Base-by-base conservation (phyloP, 768 basidiomycete species). In the Lentinus tigrinus region DNA sequence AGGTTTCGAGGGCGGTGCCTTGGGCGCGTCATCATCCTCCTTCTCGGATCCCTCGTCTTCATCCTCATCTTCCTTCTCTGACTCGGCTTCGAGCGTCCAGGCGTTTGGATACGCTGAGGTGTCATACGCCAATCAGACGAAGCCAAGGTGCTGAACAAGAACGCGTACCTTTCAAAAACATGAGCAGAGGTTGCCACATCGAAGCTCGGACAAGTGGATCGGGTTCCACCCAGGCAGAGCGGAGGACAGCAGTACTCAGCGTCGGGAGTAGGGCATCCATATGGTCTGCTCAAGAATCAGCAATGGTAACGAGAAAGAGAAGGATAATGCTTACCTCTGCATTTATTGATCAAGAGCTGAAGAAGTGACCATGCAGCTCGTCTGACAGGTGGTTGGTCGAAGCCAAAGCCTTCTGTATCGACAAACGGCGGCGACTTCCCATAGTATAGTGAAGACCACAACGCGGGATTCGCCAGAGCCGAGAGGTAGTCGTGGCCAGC, bases 161-260 rank as follows among this genome's bases (percentile, higher is more conserved):
- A 21, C 0, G 67, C 78, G 44, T 63, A 91, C 94, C 85, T 72
- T 82, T 84, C 40, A 96, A 72, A 65, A 92, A 91, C 11, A 78
- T 76, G 9, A 94, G 73, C 48, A 93, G 66, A 0, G 90, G 88
- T 39, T 82, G 81, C 77, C 88, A 88, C 82, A 94, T 86, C 1
- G 71, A 70, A 3, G 74, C 72, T 63, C 88, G 86, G 3, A 96
- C 93, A 3, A 76, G 75, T 1, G 76, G 62, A 63, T 96, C 93
- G 0, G 80, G 75, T 67, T 98, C 95, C 0, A 83, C 66, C 80
- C 85, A 88, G 13, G 81, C 79, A 13, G 88, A 87, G n/a, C 85
- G 81, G 42, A 95, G 72, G 5, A 87, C 72, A 0, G 81, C 84
- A 1, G 74, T 66, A 52, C 85, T 82, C 23, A 93, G 72, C 3